These are phyloP conservation scores for Salix arbutifolia DNA, from an alignment of 345 rosid genomes.

Conservation along the genomic window DNA sequence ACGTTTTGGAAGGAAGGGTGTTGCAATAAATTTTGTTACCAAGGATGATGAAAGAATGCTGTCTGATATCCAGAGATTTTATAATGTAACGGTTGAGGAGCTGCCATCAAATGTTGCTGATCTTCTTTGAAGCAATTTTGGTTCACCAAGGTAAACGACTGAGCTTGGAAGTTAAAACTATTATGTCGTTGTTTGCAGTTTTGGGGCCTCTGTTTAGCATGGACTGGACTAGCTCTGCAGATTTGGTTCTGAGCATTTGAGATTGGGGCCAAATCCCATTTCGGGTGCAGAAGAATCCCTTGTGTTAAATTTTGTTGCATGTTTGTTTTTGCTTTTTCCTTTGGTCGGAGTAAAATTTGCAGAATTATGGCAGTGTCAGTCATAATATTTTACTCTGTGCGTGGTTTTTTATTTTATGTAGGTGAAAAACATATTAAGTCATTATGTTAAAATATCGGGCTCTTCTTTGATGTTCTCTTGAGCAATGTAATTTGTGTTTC, in stretches of 20 bases:
- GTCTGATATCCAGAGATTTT: slow-evolving; percentile 18
- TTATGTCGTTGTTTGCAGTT: not conserved
- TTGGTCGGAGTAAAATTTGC: not conserved
- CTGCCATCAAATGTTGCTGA: slow-evolving; percentile 24
- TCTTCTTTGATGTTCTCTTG: not conserved
- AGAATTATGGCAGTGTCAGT: slow-evolving; percentile 3
- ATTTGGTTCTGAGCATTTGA: not conserved
- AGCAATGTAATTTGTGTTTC: not conserved
- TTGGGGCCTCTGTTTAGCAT: not conserved
- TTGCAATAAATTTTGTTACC: slow-evolving; percentile 39
- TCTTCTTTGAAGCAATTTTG: slow-evolving; percentile 19
- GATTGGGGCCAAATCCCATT: slow-evolving; percentile 10
- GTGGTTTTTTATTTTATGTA: slow-evolving; percentile 3
- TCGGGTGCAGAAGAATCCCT: slow-evolving; percentile 5
- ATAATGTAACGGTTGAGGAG: slow-evolving; percentile 17
- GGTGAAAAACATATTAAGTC: slow-evolving; percentile 7
- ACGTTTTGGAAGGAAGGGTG: slow-evolving; percentile 86
- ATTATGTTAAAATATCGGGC: not conserved
- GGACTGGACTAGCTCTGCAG: not conserved
- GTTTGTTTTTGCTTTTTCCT: slow-evolving; percentile 4
- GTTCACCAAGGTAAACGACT: slow-evolving; percentile 13
- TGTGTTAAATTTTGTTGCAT: slow-evolving; percentile 18
- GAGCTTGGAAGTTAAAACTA: not conserved
- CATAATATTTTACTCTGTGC: slow-evolving; percentile 13
- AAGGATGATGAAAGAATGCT: slow-evolving; percentile 25